Conservation (phyloP, 345 rosid genomes). For the Eutrema yunnanense region DNA sequence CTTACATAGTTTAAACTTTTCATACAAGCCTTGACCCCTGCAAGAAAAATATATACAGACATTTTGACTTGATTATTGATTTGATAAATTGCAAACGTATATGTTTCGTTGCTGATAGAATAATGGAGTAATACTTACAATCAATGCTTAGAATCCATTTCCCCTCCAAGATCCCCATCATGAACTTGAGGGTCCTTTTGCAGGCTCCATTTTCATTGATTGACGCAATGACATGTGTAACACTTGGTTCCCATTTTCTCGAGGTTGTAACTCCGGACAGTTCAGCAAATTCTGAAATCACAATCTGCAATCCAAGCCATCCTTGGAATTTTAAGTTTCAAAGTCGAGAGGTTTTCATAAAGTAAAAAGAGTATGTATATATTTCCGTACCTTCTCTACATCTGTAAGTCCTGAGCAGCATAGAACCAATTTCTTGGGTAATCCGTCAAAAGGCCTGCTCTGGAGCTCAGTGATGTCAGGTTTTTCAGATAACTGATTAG, state of each 20-base stretch:
- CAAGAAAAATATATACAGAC: background rate
- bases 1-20: conserved; percentile 40
- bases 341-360: background rate
- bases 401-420: conserved; percentile 78
- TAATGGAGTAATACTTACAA: conserved; percentile 43
- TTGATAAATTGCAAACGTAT: background rate
- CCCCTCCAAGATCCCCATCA: conserved; percentile 88
- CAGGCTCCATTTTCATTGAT: conserved; percentile 74
- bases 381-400: conserved; percentile 52
- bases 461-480: conserved; percentile 14
- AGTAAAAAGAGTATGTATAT: background rate
- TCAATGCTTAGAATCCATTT: conserved; percentile 79
- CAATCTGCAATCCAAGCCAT: conserved; percentile 48
- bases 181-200: conserved; percentile 73
- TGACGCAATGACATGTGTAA: conserved; percentile 85
- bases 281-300: conserved; percentile 51
- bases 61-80: background rate
- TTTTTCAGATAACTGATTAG: conserved; percentile 31
- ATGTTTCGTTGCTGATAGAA: background rate
- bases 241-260: conserved; percentile 60
- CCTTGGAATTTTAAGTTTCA: background rate
- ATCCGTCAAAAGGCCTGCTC: conserved; percentile 28
- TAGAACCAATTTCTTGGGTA: conserved; percentile 46
- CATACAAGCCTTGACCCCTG: conserved; percentile 78
- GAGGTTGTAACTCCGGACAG: conserved; percentile 45